phyloP scores from a whole-genome alignment of 2,329 filamentous ascomycete genomes.

The Stagonosporopsis rhizophila region DNA sequence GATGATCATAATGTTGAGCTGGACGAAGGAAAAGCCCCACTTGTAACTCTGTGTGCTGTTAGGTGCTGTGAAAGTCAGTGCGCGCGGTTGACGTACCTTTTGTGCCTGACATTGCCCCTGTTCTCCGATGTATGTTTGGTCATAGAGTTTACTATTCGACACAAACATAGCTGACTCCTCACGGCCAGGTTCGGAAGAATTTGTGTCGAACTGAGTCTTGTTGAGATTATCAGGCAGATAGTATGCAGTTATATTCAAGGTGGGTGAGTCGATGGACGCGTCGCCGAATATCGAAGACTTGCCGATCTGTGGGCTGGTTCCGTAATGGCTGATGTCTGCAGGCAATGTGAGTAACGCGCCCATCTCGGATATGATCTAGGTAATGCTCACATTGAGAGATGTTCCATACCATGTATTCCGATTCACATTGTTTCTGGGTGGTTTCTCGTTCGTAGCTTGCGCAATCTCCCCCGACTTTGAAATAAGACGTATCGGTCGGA shows the following conservation, averaged over 20 bases:
- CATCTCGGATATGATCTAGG: background rate
- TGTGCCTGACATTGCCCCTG: slow-evolving; percentile 2
- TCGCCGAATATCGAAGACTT: background rate
- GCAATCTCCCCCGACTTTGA: background rate
- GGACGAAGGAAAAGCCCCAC: slow-evolving; percentile 35
- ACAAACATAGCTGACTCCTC: background rate
- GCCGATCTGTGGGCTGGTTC: background rate
- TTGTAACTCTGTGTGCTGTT: slow-evolving; percentile 19
- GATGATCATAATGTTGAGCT: slow-evolving; percentile 21
- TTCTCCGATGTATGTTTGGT: background rate
- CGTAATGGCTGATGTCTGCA: background rate
- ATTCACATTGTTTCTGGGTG: background rate
- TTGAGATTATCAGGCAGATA: background rate
- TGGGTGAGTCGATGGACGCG: background rate
- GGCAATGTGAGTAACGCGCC: background rate
- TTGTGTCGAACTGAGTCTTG: background rate
- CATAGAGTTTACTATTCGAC: background rate
- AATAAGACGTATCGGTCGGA: background rate
- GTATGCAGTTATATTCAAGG: background rate
- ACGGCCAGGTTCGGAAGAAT: background rate
- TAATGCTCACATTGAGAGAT: background rate
- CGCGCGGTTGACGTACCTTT: background rate
- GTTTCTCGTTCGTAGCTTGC: background rate
- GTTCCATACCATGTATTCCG: background rate
- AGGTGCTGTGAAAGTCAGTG: background rate